Base-by-base conservation (phyloP, 1,139 yeast genomes). In the Trichomonascaceae sp. region DNA sequence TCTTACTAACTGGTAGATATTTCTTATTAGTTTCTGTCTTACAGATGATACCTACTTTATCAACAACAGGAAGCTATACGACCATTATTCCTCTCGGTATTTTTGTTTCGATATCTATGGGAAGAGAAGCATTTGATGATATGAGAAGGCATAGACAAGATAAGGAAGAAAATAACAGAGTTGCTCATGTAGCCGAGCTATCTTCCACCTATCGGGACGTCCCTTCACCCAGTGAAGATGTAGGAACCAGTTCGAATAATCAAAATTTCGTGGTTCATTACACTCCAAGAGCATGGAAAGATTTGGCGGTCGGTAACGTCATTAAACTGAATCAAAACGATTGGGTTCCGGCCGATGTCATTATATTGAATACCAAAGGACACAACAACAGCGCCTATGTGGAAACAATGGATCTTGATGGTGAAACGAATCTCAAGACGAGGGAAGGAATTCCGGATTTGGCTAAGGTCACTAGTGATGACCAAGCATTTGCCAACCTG, bases 1-100 rank as follows among this genome's bases (percentile, higher is more conserved):
- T 10, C 15, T 32, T n/a, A 51, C 50, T 45, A 51, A 51, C 54
- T 10, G 3, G 6, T 80, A 60, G 63, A 5, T 70, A 90, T 69
- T 90, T 93, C 70, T 71, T 93, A 79, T 77, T 83, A 9, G 95
- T 93, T 22, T 91, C 98, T 2, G 87, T 93, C 57, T 75, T 91
- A 77, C 98, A 93, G 67, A 85, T 91, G 95, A 85, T 93, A 53
- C 99, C 99, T 0, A 83, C 91, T 1, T 93, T 97, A 97, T 89
- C 97, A 2, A 90, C 99, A 2, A 93, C 99, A 0, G 99, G 98
- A 57, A 86, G 89, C n/a, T 89, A 83, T 67, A 93, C 98, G 2
- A 93, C 99, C 1, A 91, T 93, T 62, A 78, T 91, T 43, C 99
- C 99, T 1, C 75, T 93, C 55, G 72, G 85, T 67, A 80, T 93